Evolutionary conservation across 257 asterid species (phyloP).

Genomic region (Rauvolfia tetraphylla): DNA sequence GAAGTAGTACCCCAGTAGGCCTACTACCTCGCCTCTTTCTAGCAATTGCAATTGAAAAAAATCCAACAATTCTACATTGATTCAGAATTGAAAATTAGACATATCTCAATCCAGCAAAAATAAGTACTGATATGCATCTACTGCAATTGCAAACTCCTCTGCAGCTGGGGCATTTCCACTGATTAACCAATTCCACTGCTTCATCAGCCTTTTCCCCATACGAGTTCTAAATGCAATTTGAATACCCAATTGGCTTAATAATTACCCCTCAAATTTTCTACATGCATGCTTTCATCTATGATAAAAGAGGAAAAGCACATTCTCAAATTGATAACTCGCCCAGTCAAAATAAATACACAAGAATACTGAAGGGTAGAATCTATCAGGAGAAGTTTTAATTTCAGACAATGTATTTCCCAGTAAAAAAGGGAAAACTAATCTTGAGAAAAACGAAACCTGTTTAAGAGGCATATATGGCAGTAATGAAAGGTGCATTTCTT

Average conservation of each 20-base stretch:
- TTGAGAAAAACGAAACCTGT: conserved; percentile 10
- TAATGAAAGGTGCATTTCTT: conserved; percentile 18
- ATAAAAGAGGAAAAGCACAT: neutral
- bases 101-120: neutral
- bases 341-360: neutral
- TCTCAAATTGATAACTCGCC: neutral
- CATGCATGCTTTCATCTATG: neutral
- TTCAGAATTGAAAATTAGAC: neutral
- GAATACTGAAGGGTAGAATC: neutral
- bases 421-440: neutral
- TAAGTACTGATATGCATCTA: conserved; percentile 21
- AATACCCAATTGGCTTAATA: neutral
- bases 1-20: conserved; percentile 14
- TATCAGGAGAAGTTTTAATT: neutral
- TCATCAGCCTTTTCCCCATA: conserved; percentile 24
- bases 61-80: neutral
- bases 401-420: neutral
- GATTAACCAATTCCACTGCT: conserved; percentile 3
- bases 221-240: conserved; percentile 1
- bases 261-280: neutral
- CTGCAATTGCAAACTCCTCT: conserved; percentile 31
- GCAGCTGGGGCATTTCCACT: conserved; percentile 29
- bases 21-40: conserved; percentile 21
- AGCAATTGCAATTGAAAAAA: neutral
- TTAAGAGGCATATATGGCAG: conserved; percentile 23